A percentile compares a stretch with the other conserved stretches of the same genome.
These are phyloP conservation scores for Fusarium nodosum DNA, from an alignment of 2,329 filamentous ascomycete species.

Conservation along the genomic window DNA sequence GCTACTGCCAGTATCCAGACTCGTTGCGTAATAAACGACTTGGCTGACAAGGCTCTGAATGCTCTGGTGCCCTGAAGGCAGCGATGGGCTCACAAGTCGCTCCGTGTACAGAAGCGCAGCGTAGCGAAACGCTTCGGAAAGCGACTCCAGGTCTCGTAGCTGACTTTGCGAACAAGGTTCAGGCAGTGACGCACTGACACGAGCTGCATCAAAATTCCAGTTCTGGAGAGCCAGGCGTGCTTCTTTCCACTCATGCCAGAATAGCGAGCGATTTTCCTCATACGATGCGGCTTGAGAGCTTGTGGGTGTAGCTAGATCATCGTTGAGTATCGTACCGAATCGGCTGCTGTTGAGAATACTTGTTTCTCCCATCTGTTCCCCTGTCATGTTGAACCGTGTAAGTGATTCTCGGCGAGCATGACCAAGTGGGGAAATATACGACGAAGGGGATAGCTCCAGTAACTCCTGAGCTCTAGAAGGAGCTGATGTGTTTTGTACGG, in stretches of 20 bases:
- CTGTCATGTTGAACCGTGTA: conserved; percentile 43
- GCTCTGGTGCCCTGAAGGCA: conserved; percentile 79
- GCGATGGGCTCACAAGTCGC: conserved; percentile 81
- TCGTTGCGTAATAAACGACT: conserved; percentile 85
- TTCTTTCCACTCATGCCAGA: conserved; percentile 90
- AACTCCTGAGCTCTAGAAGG: conserved; percentile 32
- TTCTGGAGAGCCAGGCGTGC: conserved; percentile 80
- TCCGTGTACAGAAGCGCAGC: conserved; percentile 91
- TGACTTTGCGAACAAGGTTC: conserved; percentile 69
- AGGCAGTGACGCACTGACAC: conserved; percentile 65
- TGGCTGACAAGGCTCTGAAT: conserved; percentile 88
- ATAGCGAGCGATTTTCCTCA: conserved; percentile 73
- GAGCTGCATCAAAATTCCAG: conserved; percentile 79
- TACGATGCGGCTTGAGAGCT: conserved; percentile 60
- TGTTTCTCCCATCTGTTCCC: conserved; percentile 50
- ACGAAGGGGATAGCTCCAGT: conserved; percentile 55
- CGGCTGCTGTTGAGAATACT: conserved; percentile 68
- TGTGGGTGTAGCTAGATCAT: conserved; percentile 66
- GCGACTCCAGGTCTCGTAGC: conserved; percentile 79
- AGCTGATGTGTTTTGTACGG: conserved; percentile 59
- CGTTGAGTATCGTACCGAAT: conserved; percentile 68
- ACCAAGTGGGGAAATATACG: conserved; percentile 57
- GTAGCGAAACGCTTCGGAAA: conserved; percentile 92
- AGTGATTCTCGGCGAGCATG: conserved; percentile 59
- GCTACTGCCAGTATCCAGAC: conserved; percentile 77